Conservation (phyloP, 164 flowering plant species). For the Liquidambar formosana region DNA sequence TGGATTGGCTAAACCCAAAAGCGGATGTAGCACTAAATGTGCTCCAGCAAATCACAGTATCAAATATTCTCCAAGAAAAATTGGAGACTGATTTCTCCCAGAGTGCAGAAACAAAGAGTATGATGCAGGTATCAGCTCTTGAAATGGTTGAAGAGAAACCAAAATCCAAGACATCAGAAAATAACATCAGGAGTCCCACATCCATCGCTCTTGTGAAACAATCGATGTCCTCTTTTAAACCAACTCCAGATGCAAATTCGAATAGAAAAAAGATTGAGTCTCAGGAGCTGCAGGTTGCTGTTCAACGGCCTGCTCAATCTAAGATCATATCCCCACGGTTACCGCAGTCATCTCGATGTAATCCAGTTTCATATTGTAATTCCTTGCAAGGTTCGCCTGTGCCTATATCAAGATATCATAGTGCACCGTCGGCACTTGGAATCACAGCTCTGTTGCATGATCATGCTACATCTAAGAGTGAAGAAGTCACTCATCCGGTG, state of each 20-base stretch:
- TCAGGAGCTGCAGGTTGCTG: slow-evolving; percentile 41
- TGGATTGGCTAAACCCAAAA: slow-evolving; percentile 72
- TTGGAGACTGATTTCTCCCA: slow-evolving; percentile 30
- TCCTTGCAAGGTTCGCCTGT: slow-evolving; percentile 64
- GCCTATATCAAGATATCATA: slow-evolving; percentile 59
- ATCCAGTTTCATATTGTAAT: slow-evolving; percentile 42
- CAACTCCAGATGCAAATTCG: slow-evolving; percentile 22
- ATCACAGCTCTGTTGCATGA: slow-evolving; percentile 77
- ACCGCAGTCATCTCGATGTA: slow-evolving; percentile 42
- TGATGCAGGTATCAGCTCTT: slow-evolving; percentile 24
- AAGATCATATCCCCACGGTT: slow-evolving; percentile 56
- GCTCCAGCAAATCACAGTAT: slow-evolving; percentile 50
- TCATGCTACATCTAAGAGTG: slow-evolving; percentile 29
- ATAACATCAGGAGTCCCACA: slow-evolving; percentile 18
- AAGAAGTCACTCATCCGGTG: slow-evolving; percentile 18
- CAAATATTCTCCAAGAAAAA: slow-evolving; percentile 45
- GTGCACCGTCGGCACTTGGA: slow-evolving; percentile 74
- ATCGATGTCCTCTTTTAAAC: slow-evolving; percentile 8
- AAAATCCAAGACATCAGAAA: slow-evolving; percentile 25
- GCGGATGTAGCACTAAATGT: slow-evolving; percentile 54
- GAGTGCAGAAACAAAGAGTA: slow-evolving; percentile 18
- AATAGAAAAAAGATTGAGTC: slow-evolving; percentile 31
- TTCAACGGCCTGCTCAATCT: slow-evolving; percentile 46
- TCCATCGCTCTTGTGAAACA: slow-evolving; percentile 11
- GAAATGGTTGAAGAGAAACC: slow-evolving; percentile 26